Evolutionary conservation across 2,329 filamentous ascomycete genomes (phyloP).

Genomic region (Xylaria sp.): DNA sequence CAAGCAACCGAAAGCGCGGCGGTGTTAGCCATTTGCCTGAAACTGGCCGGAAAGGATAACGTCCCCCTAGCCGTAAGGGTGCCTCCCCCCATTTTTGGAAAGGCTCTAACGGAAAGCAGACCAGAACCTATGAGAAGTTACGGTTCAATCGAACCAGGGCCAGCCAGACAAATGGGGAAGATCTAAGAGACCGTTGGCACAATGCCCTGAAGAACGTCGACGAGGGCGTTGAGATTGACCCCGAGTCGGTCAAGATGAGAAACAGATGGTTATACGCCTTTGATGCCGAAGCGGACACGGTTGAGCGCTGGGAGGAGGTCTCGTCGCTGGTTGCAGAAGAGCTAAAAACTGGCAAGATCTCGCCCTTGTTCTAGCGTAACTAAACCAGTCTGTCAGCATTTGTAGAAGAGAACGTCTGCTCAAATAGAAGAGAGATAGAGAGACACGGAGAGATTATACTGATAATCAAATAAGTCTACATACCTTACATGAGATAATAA

Average conservation of each 20-base stretch:
- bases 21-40: slow-evolving; percentile 48
- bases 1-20: slow-evolving; percentile 57
- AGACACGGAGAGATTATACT: too few relatives aligned
- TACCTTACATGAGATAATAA: too few relatives aligned
- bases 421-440: too few relatives aligned
- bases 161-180: slow-evolving; percentile 48
- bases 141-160: slow-evolving; percentile 44
- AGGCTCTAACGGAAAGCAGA: slow-evolving; percentile 28
- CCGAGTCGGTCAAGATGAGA: slow-evolving; percentile 49
- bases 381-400: background rate
- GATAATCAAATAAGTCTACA: too few relatives aligned
- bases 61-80: slow-evolving; percentile 41
- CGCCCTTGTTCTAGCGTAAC: slow-evolving; percentile 38
- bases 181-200: slow-evolving; percentile 48
- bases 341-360: slow-evolving; percentile 41
- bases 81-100: background rate
- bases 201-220: slow-evolving; percentile 46
- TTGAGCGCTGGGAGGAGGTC: slow-evolving; percentile 46
- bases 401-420: too few relatives aligned
- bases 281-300: slow-evolving; percentile 49
- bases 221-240: slow-evolving; percentile 46
- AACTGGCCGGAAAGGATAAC: slow-evolving; percentile 44
- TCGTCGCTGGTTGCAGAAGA: slow-evolving; percentile 41
- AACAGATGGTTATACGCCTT: slow-evolving; percentile 52
- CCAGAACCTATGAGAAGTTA: slow-evolving; percentile 47